These are phyloP conservation scores for Exserohilum rostratum DNA, from an alignment of 2,329 filamentous ascomycete species.

Conservation along the genomic window DNA sequence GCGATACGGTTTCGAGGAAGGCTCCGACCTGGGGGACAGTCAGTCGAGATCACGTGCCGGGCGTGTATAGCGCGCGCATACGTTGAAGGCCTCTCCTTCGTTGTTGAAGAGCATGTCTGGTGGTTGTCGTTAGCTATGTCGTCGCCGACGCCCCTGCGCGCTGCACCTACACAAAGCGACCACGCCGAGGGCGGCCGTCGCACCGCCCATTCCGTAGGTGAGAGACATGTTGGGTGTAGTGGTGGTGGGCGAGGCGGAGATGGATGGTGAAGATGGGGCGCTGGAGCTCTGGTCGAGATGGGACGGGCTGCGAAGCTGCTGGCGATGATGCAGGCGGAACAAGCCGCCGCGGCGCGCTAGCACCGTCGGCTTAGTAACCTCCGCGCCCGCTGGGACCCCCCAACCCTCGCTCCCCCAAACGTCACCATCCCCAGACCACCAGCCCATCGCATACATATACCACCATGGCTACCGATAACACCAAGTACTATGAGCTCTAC, in stretches of 20 bases:
- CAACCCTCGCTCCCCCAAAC: slow-evolving; percentile 7
- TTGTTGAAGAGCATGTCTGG: slow-evolving; percentile 98
- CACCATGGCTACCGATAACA: slow-evolving; percentile 50
- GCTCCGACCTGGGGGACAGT: slow-evolving; percentile 71
- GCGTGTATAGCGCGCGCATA: slow-evolving; percentile 57
- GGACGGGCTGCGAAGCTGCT: slow-evolving; percentile 29
- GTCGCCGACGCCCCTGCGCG: slow-evolving; percentile 25
- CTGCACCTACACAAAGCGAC: slow-evolving; percentile 76
- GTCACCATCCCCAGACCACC: slow-evolving; percentile 18
- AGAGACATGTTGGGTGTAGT: slow-evolving; percentile 67
- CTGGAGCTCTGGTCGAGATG: slow-evolving; percentile 36
- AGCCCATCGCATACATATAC: slow-evolving; percentile 15
- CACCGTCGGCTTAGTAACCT: slow-evolving; percentile 14
- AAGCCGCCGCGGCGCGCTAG: slow-evolving; percentile 31
- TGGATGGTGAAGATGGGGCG: slow-evolving; percentile 34
- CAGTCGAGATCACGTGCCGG: slow-evolving; percentile 4
- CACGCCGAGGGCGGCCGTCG: slow-evolving; percentile 70
- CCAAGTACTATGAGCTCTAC: slow-evolving; percentile 89
- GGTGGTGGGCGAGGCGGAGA: slow-evolving; percentile 23
- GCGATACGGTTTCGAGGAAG: slow-evolving; percentile 92
- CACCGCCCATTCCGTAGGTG: slow-evolving; percentile 71
- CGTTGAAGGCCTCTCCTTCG: slow-evolving; percentile 94
- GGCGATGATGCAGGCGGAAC: slow-evolving; percentile 38
- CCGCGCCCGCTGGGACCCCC: no score
- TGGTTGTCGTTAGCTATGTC: slow-evolving; percentile 53